Evolutionary conservation across 2,329 filamentous ascomycete species (phyloP).

Genomic region (Microsporum ferrugineum): DNA sequence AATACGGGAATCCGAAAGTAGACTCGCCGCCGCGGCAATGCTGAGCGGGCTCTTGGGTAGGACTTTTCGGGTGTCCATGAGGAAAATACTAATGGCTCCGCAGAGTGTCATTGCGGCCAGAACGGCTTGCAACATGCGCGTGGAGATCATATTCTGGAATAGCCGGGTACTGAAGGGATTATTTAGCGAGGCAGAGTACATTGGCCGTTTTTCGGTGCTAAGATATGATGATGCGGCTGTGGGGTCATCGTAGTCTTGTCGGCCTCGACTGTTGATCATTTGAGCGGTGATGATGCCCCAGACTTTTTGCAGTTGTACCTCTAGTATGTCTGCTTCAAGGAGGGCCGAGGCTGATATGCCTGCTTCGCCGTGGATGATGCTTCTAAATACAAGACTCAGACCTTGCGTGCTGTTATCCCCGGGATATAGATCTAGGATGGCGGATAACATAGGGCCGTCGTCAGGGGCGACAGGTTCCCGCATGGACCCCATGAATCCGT

Average conservation of each 20-base stretch:
- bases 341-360: not conserved
- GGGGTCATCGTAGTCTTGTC: not conserved
- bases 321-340: not conserved
- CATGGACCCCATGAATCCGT: not conserved
- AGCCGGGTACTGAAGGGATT: not conserved
- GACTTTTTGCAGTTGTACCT: not conserved
- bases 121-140: conserved; percentile 5
- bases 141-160: conserved; percentile 5
- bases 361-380: not conserved
- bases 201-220: not conserved
- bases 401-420: not conserved
- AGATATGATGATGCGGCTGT: too few relatives aligned
- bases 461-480: not conserved
- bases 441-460: too few relatives aligned
- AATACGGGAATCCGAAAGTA: conserved; percentile 13
- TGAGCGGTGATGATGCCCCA: conserved; percentile 1
- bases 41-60: conserved; percentile 15
- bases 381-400: too few relatives aligned
- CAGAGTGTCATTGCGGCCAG: conserved; percentile 8
- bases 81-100: not conserved
- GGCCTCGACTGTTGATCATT: not conserved
- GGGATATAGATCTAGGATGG: too few relatives aligned
- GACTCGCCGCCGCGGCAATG: conserved; percentile 12
- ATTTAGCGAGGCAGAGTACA: not conserved
- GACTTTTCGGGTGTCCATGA: conserved; percentile 8